Evolutionary conservation across 768 basidiomycete species (phyloP).

Genomic region (Panaeolus cyanescens): DNA sequence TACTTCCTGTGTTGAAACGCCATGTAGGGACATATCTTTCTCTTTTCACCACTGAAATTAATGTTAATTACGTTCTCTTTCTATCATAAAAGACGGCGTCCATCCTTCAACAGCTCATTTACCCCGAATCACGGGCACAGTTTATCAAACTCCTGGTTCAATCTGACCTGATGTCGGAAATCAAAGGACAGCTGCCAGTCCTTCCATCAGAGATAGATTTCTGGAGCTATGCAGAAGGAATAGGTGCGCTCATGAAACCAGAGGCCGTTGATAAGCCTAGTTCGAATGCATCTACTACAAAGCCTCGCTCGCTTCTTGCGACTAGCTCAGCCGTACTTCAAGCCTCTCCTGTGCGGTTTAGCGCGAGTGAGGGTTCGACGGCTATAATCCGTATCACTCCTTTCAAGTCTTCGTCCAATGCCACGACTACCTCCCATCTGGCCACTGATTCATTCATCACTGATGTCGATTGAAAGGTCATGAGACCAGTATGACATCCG

Average conservation of each 20-base stretch:
- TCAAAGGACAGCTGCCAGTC: slow-evolving; percentile 31
- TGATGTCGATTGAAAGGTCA: not conserved
- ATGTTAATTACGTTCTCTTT: slow-evolving; percentile 6
- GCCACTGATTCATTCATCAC: not conserved
- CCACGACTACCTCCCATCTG: not conserved
- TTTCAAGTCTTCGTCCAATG: not conserved
- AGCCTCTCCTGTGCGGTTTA: not conserved
- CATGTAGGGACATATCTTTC: slow-evolving; percentile 48
- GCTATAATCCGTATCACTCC: not conserved
- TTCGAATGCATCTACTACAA: not conserved
- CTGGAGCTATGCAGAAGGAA: slow-evolving; percentile 56
- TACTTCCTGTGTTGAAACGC: slow-evolving; percentile 52
- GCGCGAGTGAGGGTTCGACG: not conserved
- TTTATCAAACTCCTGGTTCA: slow-evolving; percentile 57
- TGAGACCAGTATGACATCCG: not conserved
- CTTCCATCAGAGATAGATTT: slow-evolving; percentile 56
- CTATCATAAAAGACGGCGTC: slow-evolving; percentile 46
- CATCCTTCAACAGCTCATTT: slow-evolving; percentile 64
- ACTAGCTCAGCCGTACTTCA: not conserved
- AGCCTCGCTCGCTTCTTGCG: not conserved
- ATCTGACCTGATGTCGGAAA: slow-evolving; percentile 43
- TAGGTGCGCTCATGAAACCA: not conserved
- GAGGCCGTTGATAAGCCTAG: not conserved
- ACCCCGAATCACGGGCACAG: slow-evolving; percentile 72
- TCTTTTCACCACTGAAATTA: not conserved